These are phyloP conservation scores for Glaciozyma antarctica DNA, from an alignment of 768 basidiomycete genomes.

Conservation along the genomic window DNA sequence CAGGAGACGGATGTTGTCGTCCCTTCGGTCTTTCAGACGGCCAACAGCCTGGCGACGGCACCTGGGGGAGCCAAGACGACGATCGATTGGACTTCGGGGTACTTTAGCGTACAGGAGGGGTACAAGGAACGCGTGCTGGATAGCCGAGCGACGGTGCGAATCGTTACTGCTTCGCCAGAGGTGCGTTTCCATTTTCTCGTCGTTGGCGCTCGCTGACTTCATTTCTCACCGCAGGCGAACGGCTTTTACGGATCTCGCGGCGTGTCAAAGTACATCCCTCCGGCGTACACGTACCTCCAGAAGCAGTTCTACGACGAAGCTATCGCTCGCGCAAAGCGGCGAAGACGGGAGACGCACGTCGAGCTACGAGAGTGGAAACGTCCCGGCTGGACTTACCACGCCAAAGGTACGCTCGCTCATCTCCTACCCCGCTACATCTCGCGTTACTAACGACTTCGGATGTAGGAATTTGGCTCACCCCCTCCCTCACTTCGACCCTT, in stretches of 20 bases:
- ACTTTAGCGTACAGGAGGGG: conserved; percentile 73
- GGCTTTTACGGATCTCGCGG: conserved; percentile 87
- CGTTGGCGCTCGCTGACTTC: neutral
- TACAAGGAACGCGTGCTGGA: conserved; percentile 64
- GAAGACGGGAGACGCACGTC: conserved; percentile 43
- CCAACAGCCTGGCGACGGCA: conserved; percentile 34
- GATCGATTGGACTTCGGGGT: conserved; percentile 85
- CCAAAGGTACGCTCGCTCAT: conserved; percentile 60
- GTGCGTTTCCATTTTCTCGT: conserved; percentile 42
- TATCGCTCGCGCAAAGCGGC: conserved; percentile 22
- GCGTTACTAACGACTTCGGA: neutral
- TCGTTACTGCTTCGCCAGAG: conserved; percentile 79
- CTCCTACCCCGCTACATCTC: neutral
- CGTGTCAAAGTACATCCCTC: conserved; percentile 84
- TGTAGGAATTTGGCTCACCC: conserved; percentile 34
- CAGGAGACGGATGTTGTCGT: conserved; percentile 36
- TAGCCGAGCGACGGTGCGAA: conserved; percentile 49
- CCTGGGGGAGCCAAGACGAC: conserved; percentile 21
- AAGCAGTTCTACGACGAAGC: conserved; percentile 54
- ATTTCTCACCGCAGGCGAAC: conserved; percentile 68
- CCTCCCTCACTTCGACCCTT: conserved; percentile 14
- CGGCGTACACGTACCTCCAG: conserved; percentile 83
- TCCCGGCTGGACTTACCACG: conserved; percentile 93
- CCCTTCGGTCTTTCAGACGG: conserved; percentile 37
- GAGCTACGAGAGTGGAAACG: conserved; percentile 78